These are phyloP conservation scores for Penicillium canariense DNA, from an alignment of 495 filamentous ascomycete genomes.

Conservation along the genomic window DNA sequence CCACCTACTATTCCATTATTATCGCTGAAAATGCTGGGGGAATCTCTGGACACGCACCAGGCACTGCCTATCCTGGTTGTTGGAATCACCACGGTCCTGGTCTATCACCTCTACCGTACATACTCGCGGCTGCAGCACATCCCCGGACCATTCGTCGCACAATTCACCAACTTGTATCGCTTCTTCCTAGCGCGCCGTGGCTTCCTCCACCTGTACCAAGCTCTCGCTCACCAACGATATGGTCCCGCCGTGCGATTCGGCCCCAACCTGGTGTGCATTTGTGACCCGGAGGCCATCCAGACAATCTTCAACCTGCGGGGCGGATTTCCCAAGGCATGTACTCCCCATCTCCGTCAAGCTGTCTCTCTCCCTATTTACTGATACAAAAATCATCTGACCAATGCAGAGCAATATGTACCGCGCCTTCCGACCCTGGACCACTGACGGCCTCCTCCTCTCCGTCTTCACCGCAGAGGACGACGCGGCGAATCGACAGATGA, in stretches of 20 bases:
- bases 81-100: background rate
- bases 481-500: slow-evolving; percentile 39
- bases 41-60: background rate
- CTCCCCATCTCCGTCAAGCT: background rate
- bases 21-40: background rate
- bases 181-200: background rate
- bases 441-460: background rate
- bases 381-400: slow-evolving; percentile 7
- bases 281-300: background rate
- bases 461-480: slow-evolving; percentile 47
- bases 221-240: background rate
- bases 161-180: slow-evolving; percentile 30
- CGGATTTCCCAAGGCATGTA: background rate
- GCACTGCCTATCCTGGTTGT: background rate
- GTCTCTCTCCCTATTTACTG: background rate
- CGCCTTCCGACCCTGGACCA: slow-evolving; percentile 15
- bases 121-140: slow-evolving; percentile 16
- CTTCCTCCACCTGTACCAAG: background rate
- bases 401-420: slow-evolving; percentile 12
- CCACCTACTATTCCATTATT: background rate
- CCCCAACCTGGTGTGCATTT: background rate
- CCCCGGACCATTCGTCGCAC: slow-evolving; percentile 41
- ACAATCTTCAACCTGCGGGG: background rate
- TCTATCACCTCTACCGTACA: background rate
- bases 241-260: background rate